Percentiles rank a stretch among this genome's conserved stretches.
These are phyloP conservation scores for Taiozyma sp. DNA, from an alignment of 1,139 yeast species.

Conservation along the genomic window DNA sequence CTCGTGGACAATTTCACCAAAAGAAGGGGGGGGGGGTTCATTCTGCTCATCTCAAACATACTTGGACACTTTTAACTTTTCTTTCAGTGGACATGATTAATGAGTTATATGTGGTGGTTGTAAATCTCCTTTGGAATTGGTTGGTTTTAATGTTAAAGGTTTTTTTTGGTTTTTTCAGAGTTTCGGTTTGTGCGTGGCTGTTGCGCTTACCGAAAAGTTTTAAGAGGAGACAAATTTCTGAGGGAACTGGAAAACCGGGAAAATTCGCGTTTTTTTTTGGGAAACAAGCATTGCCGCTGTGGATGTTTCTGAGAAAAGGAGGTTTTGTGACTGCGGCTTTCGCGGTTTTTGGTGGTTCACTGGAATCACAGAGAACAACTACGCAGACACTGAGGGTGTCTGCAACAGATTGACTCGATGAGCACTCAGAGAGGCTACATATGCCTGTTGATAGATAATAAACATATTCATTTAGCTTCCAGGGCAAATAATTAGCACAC, in stretches of 20 bases:
- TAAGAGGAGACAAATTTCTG: too few species aligned
- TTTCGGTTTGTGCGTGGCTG: slow-evolving; percentile 1
- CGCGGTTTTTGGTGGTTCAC: background rate
- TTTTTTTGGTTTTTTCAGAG: background rate
- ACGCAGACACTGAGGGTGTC: too few species aligned
- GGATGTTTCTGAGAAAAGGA: too few species aligned
- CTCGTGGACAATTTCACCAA: background rate
- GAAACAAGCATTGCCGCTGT: too few species aligned
- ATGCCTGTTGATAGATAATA: too few species aligned
- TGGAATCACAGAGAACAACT: too few species aligned
- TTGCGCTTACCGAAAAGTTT: slow-evolving; percentile 3
- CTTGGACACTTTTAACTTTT: slow-evolving; percentile 27
- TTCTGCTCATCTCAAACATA: slow-evolving; percentile 12
- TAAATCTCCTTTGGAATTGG: background rate
- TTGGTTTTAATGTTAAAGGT: background rate
- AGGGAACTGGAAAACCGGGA: too few species aligned
- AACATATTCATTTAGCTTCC: too few species aligned
- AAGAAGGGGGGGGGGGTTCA: background rate
- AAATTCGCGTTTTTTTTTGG: slow-evolving; percentile 10
- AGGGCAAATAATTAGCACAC: too few species aligned
- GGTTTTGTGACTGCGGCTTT: slow-evolving; percentile 10
- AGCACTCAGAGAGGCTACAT: too few species aligned
- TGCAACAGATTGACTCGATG: too few species aligned
- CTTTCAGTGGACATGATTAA: slow-evolving; percentile 24
- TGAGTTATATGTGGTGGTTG: background rate